phyloP scores from a whole-genome alignment of 1,284 basidiomycete species.

The Apiotrichum sp. region DNA sequence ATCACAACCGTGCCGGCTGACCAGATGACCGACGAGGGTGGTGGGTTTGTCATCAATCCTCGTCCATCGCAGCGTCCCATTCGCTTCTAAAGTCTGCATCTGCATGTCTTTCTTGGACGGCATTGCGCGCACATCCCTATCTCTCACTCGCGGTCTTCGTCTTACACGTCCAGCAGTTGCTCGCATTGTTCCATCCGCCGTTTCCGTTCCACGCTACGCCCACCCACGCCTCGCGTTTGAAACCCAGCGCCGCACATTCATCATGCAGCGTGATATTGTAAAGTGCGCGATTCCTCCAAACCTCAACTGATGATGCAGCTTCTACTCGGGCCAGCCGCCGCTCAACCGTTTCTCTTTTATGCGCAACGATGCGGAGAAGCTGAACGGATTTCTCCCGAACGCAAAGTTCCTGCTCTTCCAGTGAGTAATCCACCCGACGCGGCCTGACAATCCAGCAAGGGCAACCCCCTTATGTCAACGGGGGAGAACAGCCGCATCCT shows the following conservation, averaged over 20 bases:
- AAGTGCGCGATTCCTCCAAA: constrained; percentile 27
- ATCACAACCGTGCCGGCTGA: too few species aligned
- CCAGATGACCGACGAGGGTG: too few species aligned
- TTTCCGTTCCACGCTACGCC: too few species aligned
- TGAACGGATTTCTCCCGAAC: constrained; percentile 61
- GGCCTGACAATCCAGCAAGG: constrained; percentile 21
- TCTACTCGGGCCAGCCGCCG: constrained; percentile 66
- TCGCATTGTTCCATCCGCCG: too few species aligned
- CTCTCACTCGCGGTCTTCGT: too few species aligned
- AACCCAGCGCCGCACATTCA: background rate
- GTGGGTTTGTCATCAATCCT: too few species aligned
- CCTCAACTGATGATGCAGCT: constrained; percentile 47
- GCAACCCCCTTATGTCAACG: constrained; percentile 39
- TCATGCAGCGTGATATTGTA: constrained; percentile 37
- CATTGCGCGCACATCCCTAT: too few species aligned
- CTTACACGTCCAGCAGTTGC: too few species aligned
- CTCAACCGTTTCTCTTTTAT: constrained; percentile 83
- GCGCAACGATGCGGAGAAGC: constrained; percentile 61
- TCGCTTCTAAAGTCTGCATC: too few species aligned
- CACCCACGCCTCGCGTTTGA: too few species aligned
- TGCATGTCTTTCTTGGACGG: too few species aligned
- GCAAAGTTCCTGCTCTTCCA: constrained; percentile 70
- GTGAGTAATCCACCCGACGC: constrained; percentile 7
- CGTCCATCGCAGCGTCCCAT: too few species aligned
- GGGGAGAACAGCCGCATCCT: constrained; percentile 51